Conservation (phyloP, 2,329 filamentous ascomycete genomes). For the Neocucurbitaria cava region DNA sequence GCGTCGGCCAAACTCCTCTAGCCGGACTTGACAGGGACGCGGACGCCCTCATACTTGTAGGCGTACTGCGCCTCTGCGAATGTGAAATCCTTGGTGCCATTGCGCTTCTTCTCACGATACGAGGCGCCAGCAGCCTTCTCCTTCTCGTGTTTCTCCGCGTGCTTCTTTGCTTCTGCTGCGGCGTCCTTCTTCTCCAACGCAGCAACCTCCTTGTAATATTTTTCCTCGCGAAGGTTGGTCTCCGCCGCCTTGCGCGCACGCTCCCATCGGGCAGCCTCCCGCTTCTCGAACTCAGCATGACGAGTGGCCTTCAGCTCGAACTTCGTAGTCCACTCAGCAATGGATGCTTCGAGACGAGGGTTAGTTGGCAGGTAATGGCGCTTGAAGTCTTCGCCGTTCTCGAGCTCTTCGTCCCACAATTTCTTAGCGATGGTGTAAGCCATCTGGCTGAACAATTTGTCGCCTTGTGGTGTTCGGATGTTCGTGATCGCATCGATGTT, state of each 20-base stretch:
- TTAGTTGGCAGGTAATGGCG: not conserved
- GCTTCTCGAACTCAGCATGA: not conserved
- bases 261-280: not conserved
- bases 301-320: not conserved
- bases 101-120: slow-evolving; percentile 1
- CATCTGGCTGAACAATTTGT: slow-evolving; percentile 12
- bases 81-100: slow-evolving; percentile 2
- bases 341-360: not conserved
- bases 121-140: slow-evolving; percentile 1
- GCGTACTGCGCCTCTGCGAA: not conserved
- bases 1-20: not conserved
- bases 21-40: not conserved
- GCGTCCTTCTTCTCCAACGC: not conserved
- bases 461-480: not conserved
- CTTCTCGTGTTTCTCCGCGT: not conserved
- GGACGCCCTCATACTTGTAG: not conserved
- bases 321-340: not conserved
- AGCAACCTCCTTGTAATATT: not conserved
- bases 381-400: not conserved
- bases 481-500: slow-evolving; percentile 6
- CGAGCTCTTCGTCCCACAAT: slow-evolving; percentile 1
- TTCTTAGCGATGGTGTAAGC: slow-evolving; percentile 1
- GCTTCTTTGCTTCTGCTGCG: not conserved
- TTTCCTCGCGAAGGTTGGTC: not conserved
- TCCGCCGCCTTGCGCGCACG: not conserved